Conservation (phyloP, 2,329 filamentous ascomycete genomes). For the Cadophora malorum region DNA sequence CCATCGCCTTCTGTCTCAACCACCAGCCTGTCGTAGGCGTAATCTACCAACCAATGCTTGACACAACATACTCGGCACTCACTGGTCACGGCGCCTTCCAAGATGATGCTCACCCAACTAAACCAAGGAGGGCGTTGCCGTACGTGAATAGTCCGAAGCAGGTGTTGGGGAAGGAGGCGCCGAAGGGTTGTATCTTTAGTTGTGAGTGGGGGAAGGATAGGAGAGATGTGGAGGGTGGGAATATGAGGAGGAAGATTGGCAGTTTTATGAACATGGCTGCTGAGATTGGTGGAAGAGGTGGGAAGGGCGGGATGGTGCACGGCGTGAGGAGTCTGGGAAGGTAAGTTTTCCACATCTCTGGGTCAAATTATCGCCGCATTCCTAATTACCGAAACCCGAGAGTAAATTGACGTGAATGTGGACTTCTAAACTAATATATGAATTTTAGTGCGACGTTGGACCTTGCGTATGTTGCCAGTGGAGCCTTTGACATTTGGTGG, state of each 20-base stretch:
- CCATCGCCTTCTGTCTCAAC: conserved; percentile 70
- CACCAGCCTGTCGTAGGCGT: conserved; percentile 70
- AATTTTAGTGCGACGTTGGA: conserved; percentile 70
- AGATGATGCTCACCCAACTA: conserved; percentile 35
- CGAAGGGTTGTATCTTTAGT: conserved; percentile 72
- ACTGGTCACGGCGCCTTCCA: conserved; percentile 67
- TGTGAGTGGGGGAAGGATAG: conserved; percentile 82
- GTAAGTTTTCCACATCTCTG: conserved; percentile 40
- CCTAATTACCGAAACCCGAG: neutral
- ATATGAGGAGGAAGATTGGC: conserved; percentile 73
- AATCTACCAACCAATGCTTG: conserved; percentile 73
- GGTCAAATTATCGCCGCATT: neutral
- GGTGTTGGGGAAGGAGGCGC: conserved; percentile 67
- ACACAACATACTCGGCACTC: conserved; percentile 73
- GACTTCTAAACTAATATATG: conserved; percentile 5
- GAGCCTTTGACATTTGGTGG: conserved; percentile 82
- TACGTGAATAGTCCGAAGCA: conserved; percentile 67
- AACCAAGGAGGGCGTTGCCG: conserved; percentile 66
- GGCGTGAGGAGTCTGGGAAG: conserved; percentile 73
- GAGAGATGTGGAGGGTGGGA: conserved; percentile 68
- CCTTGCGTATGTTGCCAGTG: conserved; percentile 77
- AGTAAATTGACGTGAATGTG: neutral
- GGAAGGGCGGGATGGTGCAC: conserved; percentile 80
- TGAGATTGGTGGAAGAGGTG: conserved; percentile 65
- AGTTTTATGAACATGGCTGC: conserved; percentile 78